A percentile compares a stretch with the other conserved stretches of the same genome.
phyloP scores from a whole-genome alignment of 2,329 filamentous ascomycete species.

The Colletotrichum navitas region DNA sequence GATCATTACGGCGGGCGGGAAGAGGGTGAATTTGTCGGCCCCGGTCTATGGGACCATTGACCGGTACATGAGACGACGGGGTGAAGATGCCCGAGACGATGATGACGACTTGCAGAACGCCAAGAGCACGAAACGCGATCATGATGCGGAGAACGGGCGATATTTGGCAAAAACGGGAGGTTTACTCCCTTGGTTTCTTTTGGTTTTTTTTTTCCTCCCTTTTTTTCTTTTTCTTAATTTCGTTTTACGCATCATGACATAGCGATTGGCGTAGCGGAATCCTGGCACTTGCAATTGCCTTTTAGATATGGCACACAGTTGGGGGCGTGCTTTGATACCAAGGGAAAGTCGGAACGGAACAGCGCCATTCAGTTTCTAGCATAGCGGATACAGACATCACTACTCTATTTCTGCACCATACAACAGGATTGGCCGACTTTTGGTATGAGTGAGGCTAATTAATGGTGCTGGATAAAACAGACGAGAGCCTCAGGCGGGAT shows the following conservation, averaged over 20 bases:
- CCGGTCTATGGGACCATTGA: no score
- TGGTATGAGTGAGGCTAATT: neutral
- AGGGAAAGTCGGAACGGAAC: neutral
- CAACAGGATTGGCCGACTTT: neutral
- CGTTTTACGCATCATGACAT: neutral
- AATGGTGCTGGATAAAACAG: neutral
- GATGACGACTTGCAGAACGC: neutral
- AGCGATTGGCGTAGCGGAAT: neutral
- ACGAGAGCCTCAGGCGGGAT: neutral
- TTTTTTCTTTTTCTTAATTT: no score
- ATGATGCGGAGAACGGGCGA: neutral
- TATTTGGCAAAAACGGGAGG: no score
- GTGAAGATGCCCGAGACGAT: neutral
- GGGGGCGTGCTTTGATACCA: neutral
- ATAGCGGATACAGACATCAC: neutral
- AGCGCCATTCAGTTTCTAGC: neutral
- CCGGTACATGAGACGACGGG: neutral
- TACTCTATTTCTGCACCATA: neutral
- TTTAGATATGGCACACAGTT: neutral
- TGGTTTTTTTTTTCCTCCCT: neutral
- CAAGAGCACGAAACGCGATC: neutral
- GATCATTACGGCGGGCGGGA: neutral
- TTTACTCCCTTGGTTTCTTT: neutral
- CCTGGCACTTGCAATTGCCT: neutral
- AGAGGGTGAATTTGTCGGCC: no score